phyloP scores from a whole-genome alignment of 768 basidiomycete species.

The Kwoniella dejecticola region DNA sequence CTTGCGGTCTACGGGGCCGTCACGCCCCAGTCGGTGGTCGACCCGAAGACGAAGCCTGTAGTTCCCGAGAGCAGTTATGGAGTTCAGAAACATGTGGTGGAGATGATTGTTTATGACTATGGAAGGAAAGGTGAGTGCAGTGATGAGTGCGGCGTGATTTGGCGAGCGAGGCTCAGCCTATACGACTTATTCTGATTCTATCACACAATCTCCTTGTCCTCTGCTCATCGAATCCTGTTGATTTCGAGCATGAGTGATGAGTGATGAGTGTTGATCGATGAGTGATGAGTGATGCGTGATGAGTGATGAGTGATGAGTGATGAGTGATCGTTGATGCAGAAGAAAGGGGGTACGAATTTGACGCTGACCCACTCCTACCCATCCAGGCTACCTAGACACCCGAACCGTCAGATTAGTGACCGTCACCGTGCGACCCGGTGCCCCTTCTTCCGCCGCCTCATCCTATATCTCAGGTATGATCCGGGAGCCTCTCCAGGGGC shows the following conservation, averaged over 20 bases:
- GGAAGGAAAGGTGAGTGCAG: conserved; percentile 50
- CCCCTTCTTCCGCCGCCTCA: conserved; percentile 55
- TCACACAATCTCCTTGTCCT: no score
- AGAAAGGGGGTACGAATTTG: background rate
- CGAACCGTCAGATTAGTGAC: conserved; percentile 53
- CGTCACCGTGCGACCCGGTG: conserved; percentile 54
- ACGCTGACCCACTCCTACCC: no score
- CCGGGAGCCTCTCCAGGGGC: conserved; percentile 53
- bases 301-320: no score
- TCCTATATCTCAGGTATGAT: conserved; percentile 56
- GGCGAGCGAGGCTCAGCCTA: no score
- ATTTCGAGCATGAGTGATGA: no score
- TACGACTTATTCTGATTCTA: no score
- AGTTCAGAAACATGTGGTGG: conserved; percentile 52
- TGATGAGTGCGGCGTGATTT: no score
- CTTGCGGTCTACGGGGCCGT: conserved; percentile 55
- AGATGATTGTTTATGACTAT: conserved; percentile 55
- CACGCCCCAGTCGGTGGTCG: conserved; percentile 48
- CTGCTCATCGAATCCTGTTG: no score
- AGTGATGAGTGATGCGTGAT: no score
- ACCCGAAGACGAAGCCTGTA: conserved; percentile 53
- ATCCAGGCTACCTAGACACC: conserved; percentile 52
- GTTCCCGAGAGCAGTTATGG: conserved; percentile 54
- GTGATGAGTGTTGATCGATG: no score
- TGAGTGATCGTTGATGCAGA: background rate